A percentile compares a stretch with the other conserved stretches of the same genome.
These are phyloP conservation scores for Cladorrhinum sp. DNA, from an alignment of 2,329 filamentous ascomycete species.

Conservation along the genomic window DNA sequence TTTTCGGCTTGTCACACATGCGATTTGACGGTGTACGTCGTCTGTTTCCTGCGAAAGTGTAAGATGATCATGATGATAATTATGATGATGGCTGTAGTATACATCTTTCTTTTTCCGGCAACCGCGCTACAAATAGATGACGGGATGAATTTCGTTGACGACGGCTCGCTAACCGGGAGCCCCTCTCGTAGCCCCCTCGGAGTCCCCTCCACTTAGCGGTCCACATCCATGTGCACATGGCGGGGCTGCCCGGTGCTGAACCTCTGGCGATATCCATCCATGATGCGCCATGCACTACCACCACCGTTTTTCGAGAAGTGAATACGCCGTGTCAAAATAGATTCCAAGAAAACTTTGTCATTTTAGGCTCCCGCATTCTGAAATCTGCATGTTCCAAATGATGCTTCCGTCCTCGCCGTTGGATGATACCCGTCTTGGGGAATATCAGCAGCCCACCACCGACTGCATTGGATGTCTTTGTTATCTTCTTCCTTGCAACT, in stretches of 20 bases:
- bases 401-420: not conserved
- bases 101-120: not conserved
- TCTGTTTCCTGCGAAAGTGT: not conserved
- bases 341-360: not conserved
- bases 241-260: not conserved
- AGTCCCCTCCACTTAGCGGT: slow-evolving; percentile 3
- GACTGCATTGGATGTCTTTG: not conserved
- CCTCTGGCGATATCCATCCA: not conserved
- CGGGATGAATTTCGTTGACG: not conserved
- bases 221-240: slow-evolving; percentile 4
- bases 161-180: not conserved
- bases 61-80: not conserved
- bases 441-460: not conserved
- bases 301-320: not conserved
- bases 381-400: not conserved
- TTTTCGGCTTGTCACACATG: not conserved
- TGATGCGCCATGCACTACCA: not conserved
- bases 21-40: slow-evolving; percentile 1
- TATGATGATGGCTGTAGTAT: not conserved
- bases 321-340: not conserved
- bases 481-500: not conserved
- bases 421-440: not conserved
- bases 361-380: not conserved
- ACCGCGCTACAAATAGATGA: not conserved
- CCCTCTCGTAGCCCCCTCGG: not conserved